These are phyloP conservation scores for Daldinia concentrica DNA, from an alignment of 495 filamentous ascomycete genomes.

Conservation along the genomic window DNA sequence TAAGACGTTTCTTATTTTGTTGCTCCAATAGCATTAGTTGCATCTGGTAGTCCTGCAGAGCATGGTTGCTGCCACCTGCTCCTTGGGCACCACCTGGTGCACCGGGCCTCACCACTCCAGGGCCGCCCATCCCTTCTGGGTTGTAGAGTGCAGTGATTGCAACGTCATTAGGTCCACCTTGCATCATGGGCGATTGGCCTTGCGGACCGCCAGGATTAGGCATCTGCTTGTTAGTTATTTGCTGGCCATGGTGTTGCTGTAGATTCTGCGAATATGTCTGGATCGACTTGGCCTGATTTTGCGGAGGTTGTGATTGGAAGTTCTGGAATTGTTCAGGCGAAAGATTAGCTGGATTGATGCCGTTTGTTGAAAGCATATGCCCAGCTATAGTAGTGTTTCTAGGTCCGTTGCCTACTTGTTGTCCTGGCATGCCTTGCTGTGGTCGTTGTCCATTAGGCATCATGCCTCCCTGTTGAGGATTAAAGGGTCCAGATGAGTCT, in stretches of 20 bases:
- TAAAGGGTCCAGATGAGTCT: slow-evolving; percentile 72
- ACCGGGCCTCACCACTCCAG: slow-evolving; percentile 66
- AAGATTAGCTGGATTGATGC: slow-evolving; percentile 77
- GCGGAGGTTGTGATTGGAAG: slow-evolving; percentile 68
- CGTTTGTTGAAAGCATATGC: slow-evolving; percentile 76
- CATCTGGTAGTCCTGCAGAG: slow-evolving; percentile 99
- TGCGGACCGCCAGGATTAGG: slow-evolving; percentile 61
- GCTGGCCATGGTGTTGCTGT: slow-evolving; percentile 79
- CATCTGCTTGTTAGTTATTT: slow-evolving; percentile 75
- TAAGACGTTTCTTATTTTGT: slow-evolving; percentile 95
- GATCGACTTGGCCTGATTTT: slow-evolving; percentile 78
- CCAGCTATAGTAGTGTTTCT: slow-evolving; percentile 60
- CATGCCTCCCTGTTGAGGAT: slow-evolving; percentile 73
- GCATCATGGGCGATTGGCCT: slow-evolving; percentile 82
- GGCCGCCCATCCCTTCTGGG: slow-evolving; percentile 55
- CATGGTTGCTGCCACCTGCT: slow-evolving; percentile 79
- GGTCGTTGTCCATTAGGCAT: slow-evolving; percentile 81
- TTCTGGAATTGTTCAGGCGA: slow-evolving; percentile 80
- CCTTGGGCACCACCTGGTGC: slow-evolving; percentile 63
- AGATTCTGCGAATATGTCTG: slow-evolving; percentile 87
- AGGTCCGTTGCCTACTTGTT: slow-evolving; percentile 71
- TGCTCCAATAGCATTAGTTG: slow-evolving; percentile 98
- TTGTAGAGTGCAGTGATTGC: slow-evolving; percentile 75
- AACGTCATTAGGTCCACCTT: slow-evolving; percentile 71
- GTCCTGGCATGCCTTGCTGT: slow-evolving; percentile 73